phyloP scores from a whole-genome alignment of 805 yeast species.

The Osmozyma mogii region DNA sequence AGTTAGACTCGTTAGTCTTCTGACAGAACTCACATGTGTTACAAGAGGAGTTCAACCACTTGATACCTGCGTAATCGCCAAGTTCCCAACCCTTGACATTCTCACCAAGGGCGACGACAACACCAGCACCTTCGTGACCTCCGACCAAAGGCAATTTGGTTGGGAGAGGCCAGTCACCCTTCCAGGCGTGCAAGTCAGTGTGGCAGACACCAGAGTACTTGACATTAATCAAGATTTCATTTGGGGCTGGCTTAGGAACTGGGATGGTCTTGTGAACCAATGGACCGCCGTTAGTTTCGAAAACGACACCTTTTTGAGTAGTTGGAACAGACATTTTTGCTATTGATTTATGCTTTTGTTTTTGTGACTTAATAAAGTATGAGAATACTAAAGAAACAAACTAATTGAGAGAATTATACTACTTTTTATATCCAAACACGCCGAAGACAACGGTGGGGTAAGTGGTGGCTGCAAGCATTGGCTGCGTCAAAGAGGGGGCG shows the following conservation, averaged over 20 bases:
- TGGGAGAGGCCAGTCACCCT: constrained; percentile 85
- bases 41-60: constrained; percentile 80
- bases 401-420: too few species aligned
- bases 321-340: constrained; percentile 38
- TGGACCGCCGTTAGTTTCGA: constrained; percentile 59
- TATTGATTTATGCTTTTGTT: too few species aligned
- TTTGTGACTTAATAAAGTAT: too few species aligned
- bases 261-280: constrained; percentile 60
- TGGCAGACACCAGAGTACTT: constrained; percentile 91
- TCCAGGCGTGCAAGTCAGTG: constrained; percentile 91
- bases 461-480: too few species aligned
- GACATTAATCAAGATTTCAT: constrained; percentile 73
- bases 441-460: too few species aligned
- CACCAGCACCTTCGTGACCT: constrained; percentile 89
- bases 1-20: constrained; percentile 60
- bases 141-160: constrained; percentile 74
- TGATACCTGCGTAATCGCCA: constrained; percentile 78
- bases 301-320: constrained; percentile 65
- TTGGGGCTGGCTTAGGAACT: constrained; percentile 67
- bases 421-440: too few species aligned
- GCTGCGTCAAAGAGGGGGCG: too few species aligned
- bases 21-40: constrained; percentile 70
- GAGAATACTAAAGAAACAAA: too few species aligned
- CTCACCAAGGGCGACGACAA: constrained; percentile 69
- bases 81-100: constrained; percentile 62